Base-by-base conservation (phyloP, 352 stramenopile genomes). In the Globisporangium megalacanthum region DNA sequence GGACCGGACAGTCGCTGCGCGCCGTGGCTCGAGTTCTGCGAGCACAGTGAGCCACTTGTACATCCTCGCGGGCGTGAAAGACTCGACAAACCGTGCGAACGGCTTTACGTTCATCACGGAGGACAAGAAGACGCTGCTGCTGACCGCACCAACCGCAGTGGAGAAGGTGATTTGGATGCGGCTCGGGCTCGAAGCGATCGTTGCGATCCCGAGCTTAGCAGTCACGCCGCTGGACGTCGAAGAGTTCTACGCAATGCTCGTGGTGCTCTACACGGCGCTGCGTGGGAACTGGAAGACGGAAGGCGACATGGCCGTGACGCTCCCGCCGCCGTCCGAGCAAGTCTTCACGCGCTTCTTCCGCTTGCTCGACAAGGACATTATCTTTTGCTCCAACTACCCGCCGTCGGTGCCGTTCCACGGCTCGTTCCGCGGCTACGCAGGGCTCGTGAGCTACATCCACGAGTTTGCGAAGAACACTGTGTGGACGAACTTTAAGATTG, bases 161-260 rank as follows among this genome's bases (percentile, higher is more conserved):
- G 85, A 95, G 53, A 91, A 90, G 52, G 68, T 95, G 25, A 92
- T 95, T 31, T 95, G 85, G 85, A 95, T 93, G 83, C 83, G 85
- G 2, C 68, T 95, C 6, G 80, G 78, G 15, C 66, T 92, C 0
- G 85, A 95, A 59, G 83, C 85, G 6, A 93, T 95, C 47, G 85
- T 92, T n/a, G 84, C 85, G 31, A 73, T 92, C 41, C 85, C 85
- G 3, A 88, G 83, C 9, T 60, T 95, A 10, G 81, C 85, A 0
- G 79, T 95, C 13, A 81, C 80, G 11, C 85, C 85, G 17, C 65
- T 95, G 20, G 85, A 95, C 37, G 91, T 95, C 66, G 85, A 95
- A 52, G 85, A 95, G 54, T 95, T 95, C 58, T 95, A 95, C 60
- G 85, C 85, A 0, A 93, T 95, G 85, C 69, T 95, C 19, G 84